These are phyloP conservation scores for Sclerotinia nivalis DNA, from an alignment of 2,329 filamentous ascomycete genomes.

Conservation along the genomic window DNA sequence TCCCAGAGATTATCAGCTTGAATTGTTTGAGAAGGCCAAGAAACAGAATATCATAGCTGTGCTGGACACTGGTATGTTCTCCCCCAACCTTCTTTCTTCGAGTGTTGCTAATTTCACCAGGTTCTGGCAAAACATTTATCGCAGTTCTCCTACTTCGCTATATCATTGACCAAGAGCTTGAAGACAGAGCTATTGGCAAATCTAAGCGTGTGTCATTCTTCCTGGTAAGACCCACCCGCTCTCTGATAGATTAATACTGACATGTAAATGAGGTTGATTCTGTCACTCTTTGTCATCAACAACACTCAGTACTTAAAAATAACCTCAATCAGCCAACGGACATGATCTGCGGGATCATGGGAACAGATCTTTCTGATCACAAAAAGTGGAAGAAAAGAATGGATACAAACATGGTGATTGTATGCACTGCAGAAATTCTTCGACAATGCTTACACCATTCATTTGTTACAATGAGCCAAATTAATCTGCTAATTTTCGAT, in stretches of 20 bases:
- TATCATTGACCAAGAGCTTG: slow-evolving; percentile 74
- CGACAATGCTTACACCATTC: slow-evolving; percentile 75
- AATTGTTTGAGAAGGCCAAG: slow-evolving; percentile 88
- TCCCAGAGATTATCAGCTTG: slow-evolving; percentile 86
- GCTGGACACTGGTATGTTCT: slow-evolving; percentile 68
- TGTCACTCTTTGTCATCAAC: slow-evolving; percentile 87
- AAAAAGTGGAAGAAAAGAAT: slow-evolving; percentile 61
- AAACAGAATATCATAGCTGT: slow-evolving; percentile 87
- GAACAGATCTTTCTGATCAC: slow-evolving; percentile 59
- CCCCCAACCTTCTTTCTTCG: slow-evolving; percentile 43
- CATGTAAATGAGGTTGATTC: slow-evolving; percentile 60
- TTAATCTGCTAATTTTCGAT: slow-evolving; percentile 92
- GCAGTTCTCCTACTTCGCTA: slow-evolving; percentile 81
- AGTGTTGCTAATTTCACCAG: slow-evolving; percentile 2
- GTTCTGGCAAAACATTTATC: slow-evolving; percentile 95
- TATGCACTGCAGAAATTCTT: slow-evolving; percentile 89
- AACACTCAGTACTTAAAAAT: slow-evolving; percentile 75
- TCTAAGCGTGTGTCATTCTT: slow-evolving; percentile 76
- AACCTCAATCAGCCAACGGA: slow-evolving; percentile 78
- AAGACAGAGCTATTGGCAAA: slow-evolving; percentile 61
- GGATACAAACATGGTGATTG: slow-evolving; percentile 73
- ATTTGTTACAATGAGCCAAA: slow-evolving; percentile 76
- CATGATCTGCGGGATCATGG: slow-evolving; percentile 72
- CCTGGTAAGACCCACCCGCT: slow-evolving; percentile 50
- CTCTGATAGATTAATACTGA: background rate